Percentiles rank a stretch among this genome's conserved stretches.
Evolutionary conservation across 352 stramenopile species (phyloP).

Genomic region (Aphanomyces euteiches): DNA sequence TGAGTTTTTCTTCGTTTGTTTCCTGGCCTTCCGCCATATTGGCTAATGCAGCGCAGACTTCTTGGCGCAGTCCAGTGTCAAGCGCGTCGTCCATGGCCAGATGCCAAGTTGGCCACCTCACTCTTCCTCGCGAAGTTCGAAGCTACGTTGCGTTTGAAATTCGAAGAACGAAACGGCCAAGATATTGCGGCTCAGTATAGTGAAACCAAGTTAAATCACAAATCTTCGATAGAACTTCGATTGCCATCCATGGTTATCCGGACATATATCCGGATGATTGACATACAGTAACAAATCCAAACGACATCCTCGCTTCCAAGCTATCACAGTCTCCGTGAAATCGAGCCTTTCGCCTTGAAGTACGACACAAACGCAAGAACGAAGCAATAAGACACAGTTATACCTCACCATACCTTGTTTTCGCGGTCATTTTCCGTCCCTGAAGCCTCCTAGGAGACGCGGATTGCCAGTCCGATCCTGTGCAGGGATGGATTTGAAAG

Average conservation of each 20-base stretch:
- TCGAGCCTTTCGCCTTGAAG: too few relatives aligned
- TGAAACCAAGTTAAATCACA: neutral
- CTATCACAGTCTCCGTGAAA: neutral
- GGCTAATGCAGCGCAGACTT: slow-evolving; percentile 5
- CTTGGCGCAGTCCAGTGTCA: neutral
- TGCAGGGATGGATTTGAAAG: too few relatives aligned
- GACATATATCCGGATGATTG: neutral
- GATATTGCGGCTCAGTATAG: neutral
- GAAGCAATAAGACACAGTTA: too few relatives aligned
- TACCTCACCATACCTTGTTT: too few relatives aligned
- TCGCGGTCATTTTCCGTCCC: too few relatives aligned
- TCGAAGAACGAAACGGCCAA: slow-evolving; percentile 16
- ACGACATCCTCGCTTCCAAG: neutral
- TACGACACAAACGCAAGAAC: too few relatives aligned
- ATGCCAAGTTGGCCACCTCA: slow-evolving; percentile 2
- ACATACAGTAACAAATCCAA: neutral
- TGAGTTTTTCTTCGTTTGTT: slow-evolving; percentile 30
- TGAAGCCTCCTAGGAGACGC: too few relatives aligned
- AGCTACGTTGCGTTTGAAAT: slow-evolving; percentile 6
- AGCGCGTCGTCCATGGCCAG: neutral
- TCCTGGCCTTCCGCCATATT: slow-evolving; percentile 21
- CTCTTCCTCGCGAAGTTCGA: slow-evolving; percentile 6
- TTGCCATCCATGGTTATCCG: neutral
- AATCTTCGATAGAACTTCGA: neutral
- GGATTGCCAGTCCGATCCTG: too few relatives aligned